Conservation (phyloP, 306 rosid genomes). For the Dryas alaskensis region DNA sequence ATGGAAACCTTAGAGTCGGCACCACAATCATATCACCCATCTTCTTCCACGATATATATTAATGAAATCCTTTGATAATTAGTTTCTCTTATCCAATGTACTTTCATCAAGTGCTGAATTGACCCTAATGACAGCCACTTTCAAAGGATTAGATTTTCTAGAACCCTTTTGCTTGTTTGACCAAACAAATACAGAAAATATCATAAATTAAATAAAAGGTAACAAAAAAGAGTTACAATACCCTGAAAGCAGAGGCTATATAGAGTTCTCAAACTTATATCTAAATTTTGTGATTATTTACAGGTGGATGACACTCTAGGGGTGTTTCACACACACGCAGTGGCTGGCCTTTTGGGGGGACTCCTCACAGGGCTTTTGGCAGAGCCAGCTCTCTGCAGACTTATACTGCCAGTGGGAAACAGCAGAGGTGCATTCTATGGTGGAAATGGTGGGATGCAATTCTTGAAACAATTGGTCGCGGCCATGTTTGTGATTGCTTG, state of each 20-base stretch:
- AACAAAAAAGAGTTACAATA: too few species aligned
- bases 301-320: constrained; percentile 93
- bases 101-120: constrained; percentile 8
- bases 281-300: not conserved
- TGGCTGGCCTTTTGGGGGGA: constrained; percentile 89
- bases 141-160: not conserved
- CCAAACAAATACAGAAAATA: not conserved
- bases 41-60: not conserved
- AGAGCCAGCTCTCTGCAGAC: constrained; percentile 72
- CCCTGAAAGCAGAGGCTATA: too few species aligned
- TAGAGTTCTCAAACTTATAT: not conserved
- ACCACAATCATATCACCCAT: constrained; percentile 7
- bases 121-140: constrained; percentile 9
- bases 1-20: not conserved
- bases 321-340: constrained; percentile 95
- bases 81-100: not conserved
- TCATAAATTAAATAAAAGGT: not conserved
- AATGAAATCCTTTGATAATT: not conserved
- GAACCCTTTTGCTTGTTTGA: not conserved
- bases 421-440: constrained; percentile 87
- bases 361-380: constrained; percentile 87
- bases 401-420: constrained; percentile 46
- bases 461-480: constrained; percentile 73
- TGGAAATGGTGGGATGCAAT: constrained; percentile 61
- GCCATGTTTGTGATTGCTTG: constrained; percentile 70